Evolutionary conservation across 148 eudicot species (phyloP).

Genomic region (Arbutus unedo): DNA sequence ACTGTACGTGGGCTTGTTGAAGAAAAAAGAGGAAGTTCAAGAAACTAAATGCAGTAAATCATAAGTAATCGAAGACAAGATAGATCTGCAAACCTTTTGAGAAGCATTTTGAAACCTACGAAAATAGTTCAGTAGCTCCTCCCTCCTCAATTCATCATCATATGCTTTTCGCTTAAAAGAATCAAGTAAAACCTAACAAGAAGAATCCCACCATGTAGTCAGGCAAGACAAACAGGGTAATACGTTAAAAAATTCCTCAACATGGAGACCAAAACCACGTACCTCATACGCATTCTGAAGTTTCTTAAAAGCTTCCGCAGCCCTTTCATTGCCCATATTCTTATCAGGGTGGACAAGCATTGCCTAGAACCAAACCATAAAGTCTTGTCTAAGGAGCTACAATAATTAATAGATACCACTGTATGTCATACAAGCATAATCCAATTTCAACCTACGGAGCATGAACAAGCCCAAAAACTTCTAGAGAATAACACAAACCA

Average conservation of each 20-base stretch:
- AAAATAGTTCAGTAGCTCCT: slow-evolving; percentile 77
- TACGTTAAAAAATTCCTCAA: background rate
- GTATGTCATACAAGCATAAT: background rate
- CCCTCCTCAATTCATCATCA: slow-evolving; percentile 89
- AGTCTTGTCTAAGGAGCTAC: background rate
- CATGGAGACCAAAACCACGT: slow-evolving; percentile 8
- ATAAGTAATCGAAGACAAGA: background rate
- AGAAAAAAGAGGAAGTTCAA: background rate
- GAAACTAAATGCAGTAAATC: background rate
- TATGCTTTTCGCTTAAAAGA: slow-evolving; percentile 77
- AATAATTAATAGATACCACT: background rate
- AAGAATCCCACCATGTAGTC: slow-evolving; percentile 7
- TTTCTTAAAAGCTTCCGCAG: slow-evolving; percentile 98
- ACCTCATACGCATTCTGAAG: slow-evolving; percentile 99
- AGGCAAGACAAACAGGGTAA: slow-evolving; percentile 8
- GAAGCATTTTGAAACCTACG: slow-evolving; percentile 67
- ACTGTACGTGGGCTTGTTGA: background rate
- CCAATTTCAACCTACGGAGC: background rate
- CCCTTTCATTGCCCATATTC: slow-evolving; percentile 99
- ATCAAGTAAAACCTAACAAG: slow-evolving; percentile 66
- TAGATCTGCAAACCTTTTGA: slow-evolving; percentile 50
- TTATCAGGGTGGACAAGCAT: slow-evolving; percentile 99
- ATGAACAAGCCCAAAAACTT: background rate
- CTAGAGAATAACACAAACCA: background rate
- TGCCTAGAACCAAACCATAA: slow-evolving; percentile 50